phyloP scores from a whole-genome alignment of 495 filamentous ascomycete genomes.

The Bombardia bombarda region DNA sequence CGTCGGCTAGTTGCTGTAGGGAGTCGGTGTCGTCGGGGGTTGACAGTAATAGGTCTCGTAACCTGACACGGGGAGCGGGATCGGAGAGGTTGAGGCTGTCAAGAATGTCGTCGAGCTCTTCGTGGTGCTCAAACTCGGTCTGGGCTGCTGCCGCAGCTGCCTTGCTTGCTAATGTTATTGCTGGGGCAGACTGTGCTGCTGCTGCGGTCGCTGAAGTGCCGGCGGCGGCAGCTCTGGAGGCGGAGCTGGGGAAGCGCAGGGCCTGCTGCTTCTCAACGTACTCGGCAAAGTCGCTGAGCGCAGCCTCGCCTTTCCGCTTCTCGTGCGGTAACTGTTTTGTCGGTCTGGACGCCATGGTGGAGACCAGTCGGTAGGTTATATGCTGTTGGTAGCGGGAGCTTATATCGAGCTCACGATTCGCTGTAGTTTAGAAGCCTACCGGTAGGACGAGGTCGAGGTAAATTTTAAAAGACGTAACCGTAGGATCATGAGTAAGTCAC shows the following conservation, averaged over 20 bases:
- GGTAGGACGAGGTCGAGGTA: too few relatives aligned
- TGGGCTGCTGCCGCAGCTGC: constrained; percentile 8
- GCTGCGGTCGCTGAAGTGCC: constrained; percentile 52
- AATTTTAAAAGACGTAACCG: constrained; percentile 4
- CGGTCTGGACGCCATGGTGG: constrained; percentile 48
- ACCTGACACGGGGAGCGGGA: constrained; percentile 52
- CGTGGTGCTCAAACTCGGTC: constrained; percentile 53
- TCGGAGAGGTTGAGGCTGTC: constrained; percentile 80
- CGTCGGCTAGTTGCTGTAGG: constrained; percentile 47
- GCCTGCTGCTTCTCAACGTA: constrained; percentile 93
- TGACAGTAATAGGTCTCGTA: constrained; percentile 73
- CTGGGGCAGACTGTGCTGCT: too few relatives aligned
- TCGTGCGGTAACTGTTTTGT: constrained; percentile 63
- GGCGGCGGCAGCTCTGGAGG: constrained; percentile 12
- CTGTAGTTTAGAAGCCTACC: too few relatives aligned
- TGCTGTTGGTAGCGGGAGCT: too few relatives aligned
- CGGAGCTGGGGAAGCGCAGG: constrained; percentile 40
- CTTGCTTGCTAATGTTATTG: too few relatives aligned
- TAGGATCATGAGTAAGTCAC: constrained; percentile 7
- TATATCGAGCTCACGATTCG: too few relatives aligned
- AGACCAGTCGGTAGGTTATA: too few relatives aligned
- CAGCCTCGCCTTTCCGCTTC: constrained; percentile 78
- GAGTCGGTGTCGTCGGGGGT: constrained; percentile 47
- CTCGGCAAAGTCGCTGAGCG: constrained; percentile 93
- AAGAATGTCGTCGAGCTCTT: constrained; percentile 84